Conservation (phyloP, 169 alveolate species). For the Cryptosporidium viatorum region DNA sequence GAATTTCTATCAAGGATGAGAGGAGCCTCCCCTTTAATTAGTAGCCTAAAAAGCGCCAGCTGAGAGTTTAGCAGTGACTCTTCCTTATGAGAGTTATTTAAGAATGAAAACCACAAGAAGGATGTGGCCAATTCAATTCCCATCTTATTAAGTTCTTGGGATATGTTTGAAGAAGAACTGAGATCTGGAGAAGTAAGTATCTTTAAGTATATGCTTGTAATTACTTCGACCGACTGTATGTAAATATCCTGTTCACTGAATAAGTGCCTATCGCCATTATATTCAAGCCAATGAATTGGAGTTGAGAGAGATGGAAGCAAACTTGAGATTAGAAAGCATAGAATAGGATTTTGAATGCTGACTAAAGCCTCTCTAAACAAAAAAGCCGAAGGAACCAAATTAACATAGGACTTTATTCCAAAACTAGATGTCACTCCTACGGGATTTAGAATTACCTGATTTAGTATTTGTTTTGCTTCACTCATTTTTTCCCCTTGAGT, state of each 20-base stretch:
- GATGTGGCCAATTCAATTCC: constrained; percentile 32
- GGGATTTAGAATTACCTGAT: constrained; percentile 49
- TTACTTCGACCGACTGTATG: constrained; percentile 1
- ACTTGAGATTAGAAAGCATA: constrained; percentile 22
- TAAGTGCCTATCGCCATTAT: constrained; percentile 10
- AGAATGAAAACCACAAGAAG: constrained; percentile 56
- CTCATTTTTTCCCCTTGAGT: neutral
- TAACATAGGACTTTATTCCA: constrained; percentile 11
- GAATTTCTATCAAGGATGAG: neutral
- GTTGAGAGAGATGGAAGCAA: constrained; percentile 41
- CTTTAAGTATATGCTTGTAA: constrained; percentile 1
- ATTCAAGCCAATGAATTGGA: constrained; percentile 53
- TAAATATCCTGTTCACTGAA: neutral
- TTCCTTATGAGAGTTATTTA: constrained; percentile 1
- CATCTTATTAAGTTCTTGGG: constrained; percentile 21
- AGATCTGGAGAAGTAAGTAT: neutral
- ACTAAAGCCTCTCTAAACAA: constrained; percentile 36
- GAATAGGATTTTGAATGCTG: constrained; percentile 21
- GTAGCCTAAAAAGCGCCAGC: constrained; percentile 1
- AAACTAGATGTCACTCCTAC: constrained; percentile 19
- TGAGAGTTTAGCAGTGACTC: constrained; percentile 13
- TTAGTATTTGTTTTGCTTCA: constrained; percentile 43
- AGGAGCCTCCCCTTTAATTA: constrained; percentile 45
- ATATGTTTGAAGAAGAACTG: neutral
- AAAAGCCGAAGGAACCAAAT: constrained; percentile 15